phyloP scores from a whole-genome alignment of 176 grass and related monocot genomes.

The Phragmites australis region DNA sequence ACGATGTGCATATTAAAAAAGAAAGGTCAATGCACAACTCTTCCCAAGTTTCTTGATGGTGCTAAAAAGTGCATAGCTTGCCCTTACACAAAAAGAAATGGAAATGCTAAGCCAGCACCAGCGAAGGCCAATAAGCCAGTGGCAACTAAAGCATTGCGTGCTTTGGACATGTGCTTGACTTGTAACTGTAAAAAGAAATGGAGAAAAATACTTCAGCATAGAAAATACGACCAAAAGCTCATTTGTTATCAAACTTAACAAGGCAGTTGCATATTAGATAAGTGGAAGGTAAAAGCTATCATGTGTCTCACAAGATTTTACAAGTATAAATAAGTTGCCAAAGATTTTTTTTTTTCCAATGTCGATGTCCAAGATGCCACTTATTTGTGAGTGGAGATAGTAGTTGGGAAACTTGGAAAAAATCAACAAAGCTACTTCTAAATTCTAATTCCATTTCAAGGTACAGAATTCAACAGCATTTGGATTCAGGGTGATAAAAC shows the following conservation, averaged over 20 bases:
- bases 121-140: constrained; percentile 58
- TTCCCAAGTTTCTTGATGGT: not conserved
- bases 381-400: not conserved
- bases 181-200: constrained; percentile 35
- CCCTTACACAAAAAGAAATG: constrained; percentile 73
- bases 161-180: constrained; percentile 60
- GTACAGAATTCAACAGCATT: not conserved
- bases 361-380: no score
- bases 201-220: constrained; percentile 19
- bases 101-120: constrained; percentile 63
- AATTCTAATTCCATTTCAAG: not conserved
- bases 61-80: not conserved
- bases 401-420: not conserved
- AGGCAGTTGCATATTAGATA: not conserved
- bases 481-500: not conserved
- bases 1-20: not conserved
- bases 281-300: no score
- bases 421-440: not conserved
- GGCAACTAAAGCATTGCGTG: constrained; percentile 61
- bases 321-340: not conserved
- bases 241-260: not conserved
- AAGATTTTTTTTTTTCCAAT: not conserved
- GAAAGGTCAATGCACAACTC: not conserved
- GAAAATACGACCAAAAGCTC: not conserved
- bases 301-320: not conserved